Evolutionary conservation across 805 yeast species (phyloP).

Genomic region (Myxozyma melibiosi): DNA sequence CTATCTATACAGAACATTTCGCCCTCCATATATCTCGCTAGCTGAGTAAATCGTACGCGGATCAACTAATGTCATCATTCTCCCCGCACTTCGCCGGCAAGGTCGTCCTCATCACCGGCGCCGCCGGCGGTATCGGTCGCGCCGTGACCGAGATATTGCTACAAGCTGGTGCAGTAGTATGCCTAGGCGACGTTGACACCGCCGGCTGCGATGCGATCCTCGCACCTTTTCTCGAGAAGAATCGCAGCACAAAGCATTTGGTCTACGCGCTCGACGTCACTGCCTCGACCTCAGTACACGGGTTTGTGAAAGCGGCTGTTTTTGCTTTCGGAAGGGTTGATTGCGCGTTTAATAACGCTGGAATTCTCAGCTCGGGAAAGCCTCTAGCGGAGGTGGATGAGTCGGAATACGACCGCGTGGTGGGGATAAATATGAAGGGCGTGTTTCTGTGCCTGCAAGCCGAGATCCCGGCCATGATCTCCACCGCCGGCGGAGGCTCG

Average conservation of each 20-base stretch:
- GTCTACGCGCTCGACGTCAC: slow-evolving; percentile 36
- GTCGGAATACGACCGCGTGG: slow-evolving; percentile 43
- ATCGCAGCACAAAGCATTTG: slow-evolving; percentile 27
- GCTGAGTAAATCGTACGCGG: too few relatives aligned
- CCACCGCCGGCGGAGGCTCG: slow-evolving; percentile 36
- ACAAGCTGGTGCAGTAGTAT: background rate
- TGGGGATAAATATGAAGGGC: slow-evolving; percentile 43
- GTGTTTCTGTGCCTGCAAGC: slow-evolving; percentile 43
- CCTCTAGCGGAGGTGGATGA: slow-evolving; percentile 41
- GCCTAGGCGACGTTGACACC: slow-evolving; percentile 3
- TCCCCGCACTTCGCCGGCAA: background rate
- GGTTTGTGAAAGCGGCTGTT: slow-evolving; percentile 51
- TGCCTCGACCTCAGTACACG: slow-evolving; percentile 26
- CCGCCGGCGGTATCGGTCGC: slow-evolving; percentile 6
- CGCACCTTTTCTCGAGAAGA: background rate
- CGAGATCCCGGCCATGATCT: slow-evolving; percentile 41
- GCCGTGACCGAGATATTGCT: background rate
- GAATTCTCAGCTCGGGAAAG: slow-evolving; percentile 51
- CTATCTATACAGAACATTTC: too few relatives aligned
- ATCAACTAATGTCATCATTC: too few relatives aligned
- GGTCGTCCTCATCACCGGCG: slow-evolving; percentile 10
- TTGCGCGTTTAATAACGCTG: slow-evolving; percentile 86
- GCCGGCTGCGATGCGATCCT: slow-evolving; percentile 7
- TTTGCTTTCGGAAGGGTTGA: slow-evolving; percentile 77
- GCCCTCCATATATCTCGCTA: too few relatives aligned